Base-by-base conservation (phyloP, 495 filamentous ascomycete genomes). In the Cladorrhinum samala region DNA sequence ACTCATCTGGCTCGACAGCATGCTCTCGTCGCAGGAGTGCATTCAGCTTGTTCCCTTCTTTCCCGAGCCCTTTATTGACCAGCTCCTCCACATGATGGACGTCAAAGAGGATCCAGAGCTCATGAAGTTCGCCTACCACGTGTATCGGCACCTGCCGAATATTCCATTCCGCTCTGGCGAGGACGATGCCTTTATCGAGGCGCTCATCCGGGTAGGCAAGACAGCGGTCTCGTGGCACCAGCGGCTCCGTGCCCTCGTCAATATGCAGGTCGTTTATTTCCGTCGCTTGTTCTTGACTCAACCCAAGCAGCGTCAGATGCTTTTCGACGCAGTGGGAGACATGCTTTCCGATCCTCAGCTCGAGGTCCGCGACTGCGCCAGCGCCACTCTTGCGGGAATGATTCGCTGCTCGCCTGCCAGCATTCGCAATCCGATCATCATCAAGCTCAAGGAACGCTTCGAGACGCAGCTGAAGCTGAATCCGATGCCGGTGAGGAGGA, bases 261-360 rank as follows among this genome's bases (percentile, higher is more conserved):
- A 96, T 71, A 97, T 99, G 77, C 93, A 99, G 68, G 92, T 96
- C 62, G 85, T 99, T 64, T 99, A 95, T 75, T 99, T 97, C 83
- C 88, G 93, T 39, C 87, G 90, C 24, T 77, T 99, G 20, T 99
- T 99, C 78, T 75, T 96, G n/a, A 87, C 95, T 58, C 82, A 83
- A n/a, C 70, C 75, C 9, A 67, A 75, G 14, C 83, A 95, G 62
- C 87, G 93, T 52, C 78, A 89, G 54, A 78, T 78, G 44, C 82
- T 99, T 13, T 94, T 96, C 65, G 83, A 87, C 43, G 91, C 89
- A 55, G 91, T 99, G 4, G 84, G 89, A 20, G 87, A 82, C 62
- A 99, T 99, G 93, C 80, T 99, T 14, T 82, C 87, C 58, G 93
- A 99, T 62, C 65, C 82, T 6, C 93, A 99, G 65, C 84, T 93